Percentiles rank a stretch among this genome's conserved stretches.
Conservation (phyloP, 2,329 filamentous ascomycete species). For the Monilinia aucupariae region DNA sequence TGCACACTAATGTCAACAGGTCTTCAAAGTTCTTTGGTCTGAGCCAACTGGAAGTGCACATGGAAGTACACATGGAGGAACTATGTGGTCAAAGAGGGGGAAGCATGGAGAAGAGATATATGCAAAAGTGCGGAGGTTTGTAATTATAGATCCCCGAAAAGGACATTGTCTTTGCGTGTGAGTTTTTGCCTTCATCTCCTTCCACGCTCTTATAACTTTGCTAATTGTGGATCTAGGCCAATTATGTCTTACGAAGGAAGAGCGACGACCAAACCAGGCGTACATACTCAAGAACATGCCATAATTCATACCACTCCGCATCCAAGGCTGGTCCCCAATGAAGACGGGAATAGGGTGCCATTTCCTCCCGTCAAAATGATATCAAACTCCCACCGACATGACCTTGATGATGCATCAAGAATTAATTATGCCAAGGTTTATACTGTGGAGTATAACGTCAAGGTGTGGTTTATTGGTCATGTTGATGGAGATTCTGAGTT, state of each 20-base stretch:
- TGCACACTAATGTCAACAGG: not conserved
- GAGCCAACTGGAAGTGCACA: not conserved
- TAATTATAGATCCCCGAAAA: not conserved
- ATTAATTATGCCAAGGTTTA: slow-evolving; percentile 32
- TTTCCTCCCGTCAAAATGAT: slow-evolving; percentile 19
- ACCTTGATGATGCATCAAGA: slow-evolving; percentile 21
- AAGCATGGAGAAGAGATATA: not conserved
- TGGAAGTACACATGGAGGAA: not conserved
- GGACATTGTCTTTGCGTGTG: slow-evolving; percentile 11
- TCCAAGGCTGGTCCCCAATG: not conserved
- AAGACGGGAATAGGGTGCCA: not conserved
- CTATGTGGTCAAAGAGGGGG: rapidly evolving
- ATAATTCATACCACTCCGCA: slow-evolving; percentile 1
- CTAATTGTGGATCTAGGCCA: not conserved
- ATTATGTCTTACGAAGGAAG: slow-evolving; percentile 17
- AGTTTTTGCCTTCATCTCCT: not conserved
- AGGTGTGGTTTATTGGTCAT: slow-evolving; percentile 29
- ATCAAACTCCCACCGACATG: not conserved
- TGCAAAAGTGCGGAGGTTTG: slow-evolving; percentile 4
- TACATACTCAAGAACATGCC: slow-evolving; percentile 15
- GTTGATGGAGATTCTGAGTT: not conserved
- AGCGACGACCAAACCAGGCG: slow-evolving; percentile 20
- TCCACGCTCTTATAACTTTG: not conserved
- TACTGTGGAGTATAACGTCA: slow-evolving; percentile 30
- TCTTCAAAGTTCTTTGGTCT: slow-evolving; percentile 11